Base-by-base conservation (phyloP, 169 alveolate species). In the Perkinsus olseni region DNA sequence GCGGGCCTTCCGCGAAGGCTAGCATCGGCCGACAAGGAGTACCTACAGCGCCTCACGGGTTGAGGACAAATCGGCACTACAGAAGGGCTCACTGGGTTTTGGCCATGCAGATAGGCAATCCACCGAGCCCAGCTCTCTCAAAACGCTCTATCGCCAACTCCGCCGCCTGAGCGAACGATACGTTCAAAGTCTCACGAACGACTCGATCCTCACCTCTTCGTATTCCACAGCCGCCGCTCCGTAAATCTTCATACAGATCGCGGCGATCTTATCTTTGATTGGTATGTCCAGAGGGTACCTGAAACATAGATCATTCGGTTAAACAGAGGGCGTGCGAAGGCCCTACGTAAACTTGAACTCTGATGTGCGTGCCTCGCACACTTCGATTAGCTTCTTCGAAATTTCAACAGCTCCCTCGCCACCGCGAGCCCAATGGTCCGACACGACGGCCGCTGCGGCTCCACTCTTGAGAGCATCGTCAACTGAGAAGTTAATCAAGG, bases 351-450 rank as follows among this genome's bases (percentile, higher is more conserved):
- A 62, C 82, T 62, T 62, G 82, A 62, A 62, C 1, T 62, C 34
- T 4, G 38, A 10, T 62, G 6, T 24, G 28, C 1, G 4, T 0
- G 6, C 8, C 37, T 74, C 91, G 31, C 91, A 36, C 39, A 74
- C 91, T 21, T 37, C 92, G 39, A 4, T 39, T 0, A 91, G 74
- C 38, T 38, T 40, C 50, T 38, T 38, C 34, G 92, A 50, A 31
- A 91, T 38, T 0, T 31, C 92, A 38, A 91, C 92, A 11, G 92
- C 92, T 4, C 92, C 92, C 37, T 91, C 50, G 74, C 92, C 92
- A 31, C 92, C 92, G 38, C 62, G 39, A 4, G 92, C 40, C 92
- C 92, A 91, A 74, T 91, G 93, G 6, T 39, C 39, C 93, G 39
- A 91, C 21, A 91, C 93, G 10, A 91, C 45, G 1, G 51, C 51